Evolutionary conservation across 176 grass and related monocot species (phyloP), one percentile per base, ranked within the genome.

Genomic region (Rhynchospora breviuscula): DNA sequence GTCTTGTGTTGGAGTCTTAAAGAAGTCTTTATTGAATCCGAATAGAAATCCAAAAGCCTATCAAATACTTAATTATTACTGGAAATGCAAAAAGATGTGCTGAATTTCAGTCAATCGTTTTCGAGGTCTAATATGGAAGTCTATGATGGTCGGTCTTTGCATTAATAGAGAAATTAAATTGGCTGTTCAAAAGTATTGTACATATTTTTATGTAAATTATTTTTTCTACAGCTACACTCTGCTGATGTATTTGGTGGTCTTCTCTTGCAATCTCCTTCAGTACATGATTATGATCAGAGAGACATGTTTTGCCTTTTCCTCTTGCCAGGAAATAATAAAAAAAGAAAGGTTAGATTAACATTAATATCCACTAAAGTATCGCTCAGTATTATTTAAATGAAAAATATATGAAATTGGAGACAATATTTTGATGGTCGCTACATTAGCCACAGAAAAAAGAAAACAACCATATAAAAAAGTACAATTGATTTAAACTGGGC

Each of bases 251-350:
- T 89, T 85, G 96, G 96, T 71, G 89, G 93, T 82, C 47, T 99
- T 67, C 89, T 99, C 15, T 83, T 99, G 64, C 91, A 95, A 78
- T 88, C 88, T 61, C 90, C 96, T 89, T 90, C 86, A 66, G 61
- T 90, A 67, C 74, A 87, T 83, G 91, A 99, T 59, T 85, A 84
- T 79, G 93, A 95, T 85, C 88, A 92, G 21, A 91, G 96, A 92
- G 93, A 99, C 57, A 89, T 91, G 78, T 93, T 99, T 86, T 93
- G 91, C 83, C 72, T 99, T 85, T 99, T 89, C 85, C 86, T 99
- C 80, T 87, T 91, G 86, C 91, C 93, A 84, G 93, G 93, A 87
- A 93, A 84, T 90, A 91, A 93, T 60, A 63, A 69, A 82, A 92
- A 89, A 6, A 93, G 77, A 89, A 95, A 74, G 70, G 75, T 84